These are phyloP conservation scores for Cryphonectria naterciae DNA, from an alignment of 2,329 filamentous ascomycete genomes.

Conservation along the genomic window DNA sequence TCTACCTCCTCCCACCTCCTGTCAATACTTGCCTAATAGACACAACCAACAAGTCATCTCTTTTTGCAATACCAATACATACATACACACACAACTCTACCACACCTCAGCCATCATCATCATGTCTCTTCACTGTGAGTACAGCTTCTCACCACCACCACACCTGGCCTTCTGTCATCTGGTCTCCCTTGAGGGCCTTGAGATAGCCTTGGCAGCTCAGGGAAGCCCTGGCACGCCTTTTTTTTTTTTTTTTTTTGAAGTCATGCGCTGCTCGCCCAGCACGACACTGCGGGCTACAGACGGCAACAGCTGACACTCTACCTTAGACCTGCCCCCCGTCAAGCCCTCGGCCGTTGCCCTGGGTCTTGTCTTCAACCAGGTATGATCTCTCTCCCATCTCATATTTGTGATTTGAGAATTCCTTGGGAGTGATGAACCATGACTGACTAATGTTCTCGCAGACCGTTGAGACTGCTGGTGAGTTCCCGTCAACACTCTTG, in stretches of 20 bases:
- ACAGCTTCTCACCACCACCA: slow-evolving; percentile 6
- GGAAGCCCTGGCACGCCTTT: background rate
- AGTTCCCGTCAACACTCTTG: background rate
- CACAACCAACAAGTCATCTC: background rate
- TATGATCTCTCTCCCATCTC: background rate
- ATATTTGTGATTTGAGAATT: no score
- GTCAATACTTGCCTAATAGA: slow-evolving; percentile 9
- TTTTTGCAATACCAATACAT: background rate
- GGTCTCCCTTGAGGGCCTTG: background rate
- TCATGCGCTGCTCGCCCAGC: background rate
- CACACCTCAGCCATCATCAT: slow-evolving; percentile 29
- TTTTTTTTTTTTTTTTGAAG: no score
- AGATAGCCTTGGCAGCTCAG: background rate
- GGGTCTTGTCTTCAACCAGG: slow-evolving; percentile 95
- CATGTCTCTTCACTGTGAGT: slow-evolving; percentile 66
- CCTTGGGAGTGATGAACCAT: background rate
- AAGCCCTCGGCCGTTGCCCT: slow-evolving; percentile 98
- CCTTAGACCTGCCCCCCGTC: slow-evolving; percentile 69
- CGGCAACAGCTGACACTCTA: slow-evolving; percentile 19
- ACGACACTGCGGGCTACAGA: slow-evolving; percentile 14
- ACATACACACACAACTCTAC: slow-evolving; percentile 10
- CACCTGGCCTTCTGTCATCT: background rate
- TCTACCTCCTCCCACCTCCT: background rate
- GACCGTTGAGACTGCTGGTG: slow-evolving; percentile 26
- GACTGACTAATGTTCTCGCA: background rate